Evolutionary conservation across 768 basidiomycete genomes (phyloP), one percentile per base, ranked within the genome.

Genomic region (Cantharellus cinnabarinus): DNA sequence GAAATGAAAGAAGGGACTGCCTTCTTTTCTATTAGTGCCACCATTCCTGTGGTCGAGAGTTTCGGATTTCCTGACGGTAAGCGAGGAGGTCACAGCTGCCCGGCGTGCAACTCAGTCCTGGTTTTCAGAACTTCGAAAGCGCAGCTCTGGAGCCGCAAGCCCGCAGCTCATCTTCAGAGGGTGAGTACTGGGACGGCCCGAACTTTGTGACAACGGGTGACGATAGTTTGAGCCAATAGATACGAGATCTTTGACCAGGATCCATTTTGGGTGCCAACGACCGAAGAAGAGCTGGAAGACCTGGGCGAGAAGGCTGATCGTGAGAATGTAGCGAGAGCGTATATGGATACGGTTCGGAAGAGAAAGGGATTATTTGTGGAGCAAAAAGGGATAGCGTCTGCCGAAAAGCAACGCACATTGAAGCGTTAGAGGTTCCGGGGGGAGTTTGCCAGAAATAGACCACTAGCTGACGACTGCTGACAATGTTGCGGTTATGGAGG

Each of bases 1-100:
- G 95, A 98, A 69, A 94, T 98, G 91, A 97, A 91, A 68, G 93
- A 98, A 68, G 91, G 95, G 0, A 95, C 91, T 0, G 77, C 85
- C 1, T 93, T 95, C 71, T 95, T 99, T 72, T 90, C 83, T 5
- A 82, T 99, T 29, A 79, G 83, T 4, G 88, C 95, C 0, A 72
- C 95, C 62, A 71, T 99, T 20, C 95, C 95, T 2, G 93, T 98
- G 4, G 88, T 95, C 5, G 95, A 98, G 70, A 89, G 87, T 70
- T 99, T 98, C 67, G 93, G 94, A 0, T 97, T 99, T 69, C 88
- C 91, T 35, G 90, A 91, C 70, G 94, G 94, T 90, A 62, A 62
- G 80, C 65, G 2, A 14, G 51, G 3, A 5, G 4, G 7, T 34
- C 5, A 2, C 10, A 7, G 3, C n/a, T 20, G 5, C 56, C n/a